Conservation (phyloP, 2,329 filamentous ascomycete species). For the Penicillium corylophilum region DNA sequence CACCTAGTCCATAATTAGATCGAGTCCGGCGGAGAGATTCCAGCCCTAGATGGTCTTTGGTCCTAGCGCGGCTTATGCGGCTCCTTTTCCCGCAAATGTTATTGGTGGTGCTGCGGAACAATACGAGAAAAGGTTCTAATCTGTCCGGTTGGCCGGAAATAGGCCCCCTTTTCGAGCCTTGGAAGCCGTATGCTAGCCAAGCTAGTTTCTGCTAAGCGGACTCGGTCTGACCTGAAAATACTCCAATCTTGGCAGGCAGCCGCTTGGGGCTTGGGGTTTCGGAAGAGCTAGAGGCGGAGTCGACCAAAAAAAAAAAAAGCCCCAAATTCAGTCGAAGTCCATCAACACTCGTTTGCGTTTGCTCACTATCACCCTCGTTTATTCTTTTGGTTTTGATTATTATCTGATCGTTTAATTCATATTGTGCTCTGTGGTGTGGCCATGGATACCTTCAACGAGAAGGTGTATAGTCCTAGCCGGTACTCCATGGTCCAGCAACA, state of each 20-base stretch:
- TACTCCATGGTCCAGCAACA: conserved; percentile 8
- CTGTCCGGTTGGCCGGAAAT: not conserved
- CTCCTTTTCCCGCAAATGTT: not conserved
- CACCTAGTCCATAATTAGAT: not conserved
- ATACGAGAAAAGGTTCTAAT: not conserved
- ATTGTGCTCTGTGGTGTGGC: not conserved
- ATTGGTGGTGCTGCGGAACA: not conserved
- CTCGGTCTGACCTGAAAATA: not conserved
- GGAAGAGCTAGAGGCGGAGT: not conserved
- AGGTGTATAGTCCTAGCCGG: conserved; percentile 3
- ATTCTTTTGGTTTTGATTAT: not conserved
- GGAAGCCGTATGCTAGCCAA: not conserved
- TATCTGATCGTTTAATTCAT: not conserved
- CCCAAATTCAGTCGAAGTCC: not conserved
- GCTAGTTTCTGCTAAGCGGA: not conserved
- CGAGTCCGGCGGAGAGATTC: not conserved
- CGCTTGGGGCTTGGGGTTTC: not conserved
- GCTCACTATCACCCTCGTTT: not conserved
- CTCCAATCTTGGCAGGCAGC: not conserved
- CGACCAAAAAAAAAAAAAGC: not conserved
- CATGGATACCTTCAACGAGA: conserved; percentile 10
- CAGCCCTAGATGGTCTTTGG: not conserved
- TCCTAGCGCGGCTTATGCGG: not conserved
- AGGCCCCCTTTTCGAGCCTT: not conserved
- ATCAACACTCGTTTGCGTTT: not conserved